Evolutionary conservation across 208 protist genomes (phyloP), one percentile per base, ranked within the genome.

Genomic region (Trypanosoma conorhini): DNA sequence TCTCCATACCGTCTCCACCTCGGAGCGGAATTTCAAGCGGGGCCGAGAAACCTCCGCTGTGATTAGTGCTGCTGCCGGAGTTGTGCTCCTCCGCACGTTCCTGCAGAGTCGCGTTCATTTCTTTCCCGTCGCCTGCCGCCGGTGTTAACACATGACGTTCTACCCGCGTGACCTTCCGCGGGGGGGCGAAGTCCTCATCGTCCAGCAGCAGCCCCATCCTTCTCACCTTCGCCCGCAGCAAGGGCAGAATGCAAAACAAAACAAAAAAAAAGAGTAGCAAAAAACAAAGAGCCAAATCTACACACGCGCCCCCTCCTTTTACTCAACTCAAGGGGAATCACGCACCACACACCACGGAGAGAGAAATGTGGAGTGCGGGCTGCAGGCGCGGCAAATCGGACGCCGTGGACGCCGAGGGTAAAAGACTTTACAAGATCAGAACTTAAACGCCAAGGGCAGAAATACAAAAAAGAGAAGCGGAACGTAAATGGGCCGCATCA

Each of bases 1-100:
- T 94, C 15, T 61, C 75, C 22, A 94, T 62, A 9, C 89, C 89
- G 67, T 94, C 67, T 28, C 89, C 89, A 13, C 89, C 85, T n/a
- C 67, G 58, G 21, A 50, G 66, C 10, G 3, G 31, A 67, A 82
- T 63, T 17, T 54, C 31, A n/a, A 77, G 5, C 46, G 15, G 28
- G 21, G 54, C 54, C 38, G 67, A 48, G 33, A 17, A 21, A 0
- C 55, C 19, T 17, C 44, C 42, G 19, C 7, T 52, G 10, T 31
- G 31, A 7, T 22, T 52, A 13, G 1, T 65, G 22, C 52, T n/a
- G 13, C 48, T 68, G 15, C 56, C 33, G 42, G 22, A 30, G 42
- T 26, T 15, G 30, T 26, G 50, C 19, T 9, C 19, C n/a, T 26
- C n/a, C 19, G 3, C 50, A 24, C 50, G 1, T 40, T 68, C 28